Percentiles rank a stretch among this genome's conserved stretches.
Evolutionary conservation across 2,329 filamentous ascomycete species (phyloP).

Genomic region (Cordyceps tenuipes): DNA sequence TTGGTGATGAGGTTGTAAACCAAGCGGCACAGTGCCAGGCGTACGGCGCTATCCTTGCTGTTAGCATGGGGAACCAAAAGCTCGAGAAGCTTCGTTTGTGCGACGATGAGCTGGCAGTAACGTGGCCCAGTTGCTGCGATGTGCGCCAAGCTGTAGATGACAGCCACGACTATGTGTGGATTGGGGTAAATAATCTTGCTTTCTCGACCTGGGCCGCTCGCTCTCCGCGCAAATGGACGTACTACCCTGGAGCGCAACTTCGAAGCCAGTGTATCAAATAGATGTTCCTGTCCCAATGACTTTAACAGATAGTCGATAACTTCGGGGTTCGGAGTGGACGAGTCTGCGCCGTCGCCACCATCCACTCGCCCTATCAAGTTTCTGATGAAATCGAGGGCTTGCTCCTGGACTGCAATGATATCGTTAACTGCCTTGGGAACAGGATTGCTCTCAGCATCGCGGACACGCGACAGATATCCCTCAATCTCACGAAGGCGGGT

Average conservation of each 20-base stretch:
- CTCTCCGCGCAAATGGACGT: slow-evolving; percentile 41
- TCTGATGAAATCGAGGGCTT: slow-evolving; percentile 79
- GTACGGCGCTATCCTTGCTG: slow-evolving; percentile 64
- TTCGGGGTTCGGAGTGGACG: slow-evolving; percentile 44
- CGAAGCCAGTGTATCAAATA: slow-evolving; percentile 73
- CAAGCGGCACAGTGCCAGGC: slow-evolving; percentile 72
- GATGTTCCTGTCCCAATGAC: slow-evolving; percentile 63
- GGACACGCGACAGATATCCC: slow-evolving; percentile 40
- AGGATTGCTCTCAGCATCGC: slow-evolving; percentile 61
- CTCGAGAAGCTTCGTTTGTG: slow-evolving; percentile 67
- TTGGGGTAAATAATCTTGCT: slow-evolving; percentile 48
- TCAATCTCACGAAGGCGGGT: slow-evolving; percentile 41
- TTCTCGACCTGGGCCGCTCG: slow-evolving; percentile 27
- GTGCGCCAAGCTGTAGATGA: slow-evolving; percentile 78
- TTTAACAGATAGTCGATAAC: slow-evolving; percentile 83
- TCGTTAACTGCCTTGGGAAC: slow-evolving; percentile 63
- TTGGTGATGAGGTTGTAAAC: slow-evolving; percentile 79
- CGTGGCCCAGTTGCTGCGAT: slow-evolving; percentile 73
- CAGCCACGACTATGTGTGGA: slow-evolving; percentile 64
- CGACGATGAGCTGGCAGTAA: slow-evolving; percentile 69
- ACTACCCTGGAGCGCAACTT: slow-evolving; percentile 61
- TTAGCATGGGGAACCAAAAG: slow-evolving; percentile 65
- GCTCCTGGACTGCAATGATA: slow-evolving; percentile 80
- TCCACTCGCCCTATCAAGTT: slow-evolving; percentile 68
- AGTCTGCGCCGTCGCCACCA: slow-evolving; percentile 41